A percentile compares a stretch with the other conserved stretches of the same genome.
phyloP scores from a whole-genome alignment of 2,329 filamentous ascomycete genomes.

The Dryadomyces sulphureus region DNA sequence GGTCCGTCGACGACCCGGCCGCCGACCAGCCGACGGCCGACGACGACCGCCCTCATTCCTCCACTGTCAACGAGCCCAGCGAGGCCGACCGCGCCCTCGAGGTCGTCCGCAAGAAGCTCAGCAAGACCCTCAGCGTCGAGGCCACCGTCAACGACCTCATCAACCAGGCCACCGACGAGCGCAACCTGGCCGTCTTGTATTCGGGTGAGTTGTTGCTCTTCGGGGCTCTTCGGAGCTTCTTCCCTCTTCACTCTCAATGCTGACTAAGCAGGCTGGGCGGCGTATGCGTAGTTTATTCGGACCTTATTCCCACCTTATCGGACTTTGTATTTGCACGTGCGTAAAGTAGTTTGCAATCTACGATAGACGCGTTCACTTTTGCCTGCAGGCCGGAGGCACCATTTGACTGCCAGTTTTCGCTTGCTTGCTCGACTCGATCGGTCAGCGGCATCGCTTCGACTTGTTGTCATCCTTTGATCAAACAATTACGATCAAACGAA shows the following conservation, averaged over 20 bases:
- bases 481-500: no score
- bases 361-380: no score
- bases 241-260: neutral
- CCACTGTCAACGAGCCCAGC: slow-evolving; percentile 36
- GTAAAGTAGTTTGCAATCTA: no score
- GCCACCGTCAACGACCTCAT: slow-evolving; percentile 96
- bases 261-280: slow-evolving; percentile 10
- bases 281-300: slow-evolving; percentile 10
- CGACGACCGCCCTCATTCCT: neutral
- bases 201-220: slow-evolving; percentile 36
- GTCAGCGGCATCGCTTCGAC: no score
- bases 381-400: no score
- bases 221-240: neutral
- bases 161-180: slow-evolving; percentile 86
- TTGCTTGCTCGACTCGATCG: no score
- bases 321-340: no score
- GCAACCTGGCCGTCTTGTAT: slow-evolving; percentile 82
- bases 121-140: slow-evolving; percentile 82
- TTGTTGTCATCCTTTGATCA: no score
- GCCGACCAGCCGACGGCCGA: slow-evolving; percentile 17
- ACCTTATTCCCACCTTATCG: no score
- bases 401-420: no score
- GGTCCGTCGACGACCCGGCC: slow-evolving; percentile 23
- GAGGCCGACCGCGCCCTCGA: slow-evolving; percentile 87
- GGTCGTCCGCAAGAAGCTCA: slow-evolving; percentile 90